Percentiles rank a stretch among this genome's conserved stretches.
These are phyloP conservation scores for Saururus chinensis DNA, from an alignment of 164 flowering plant genomes.

Conservation along the genomic window DNA sequence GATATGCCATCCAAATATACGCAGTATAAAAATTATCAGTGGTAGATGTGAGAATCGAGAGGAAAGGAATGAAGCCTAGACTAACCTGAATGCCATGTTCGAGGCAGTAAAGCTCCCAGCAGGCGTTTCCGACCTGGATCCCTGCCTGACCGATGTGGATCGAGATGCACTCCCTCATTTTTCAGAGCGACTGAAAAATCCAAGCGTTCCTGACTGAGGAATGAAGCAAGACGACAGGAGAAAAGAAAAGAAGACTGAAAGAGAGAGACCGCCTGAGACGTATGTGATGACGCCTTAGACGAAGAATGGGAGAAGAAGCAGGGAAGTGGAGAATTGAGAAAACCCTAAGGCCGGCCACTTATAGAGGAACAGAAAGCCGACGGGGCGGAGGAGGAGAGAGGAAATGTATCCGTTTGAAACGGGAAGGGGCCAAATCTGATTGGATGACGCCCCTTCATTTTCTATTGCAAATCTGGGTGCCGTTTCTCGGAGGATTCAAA, in stretches of 20 bases:
- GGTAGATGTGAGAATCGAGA: too few relatives aligned
- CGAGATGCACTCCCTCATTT: constrained; percentile 61
- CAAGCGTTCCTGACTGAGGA: too few relatives aligned
- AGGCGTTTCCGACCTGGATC: constrained; percentile 60
- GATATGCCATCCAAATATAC: too few relatives aligned
- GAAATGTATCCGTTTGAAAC: constrained; percentile 6
- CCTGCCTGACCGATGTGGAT: constrained; percentile 64
- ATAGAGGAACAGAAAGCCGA: too few relatives aligned
- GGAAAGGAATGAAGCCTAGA: neutral
- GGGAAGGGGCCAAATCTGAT: neutral
- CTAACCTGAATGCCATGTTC: constrained; percentile 52
- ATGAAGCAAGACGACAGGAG: too few relatives aligned
- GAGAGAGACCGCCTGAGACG: constrained; percentile 4
- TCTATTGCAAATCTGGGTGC: neutral
- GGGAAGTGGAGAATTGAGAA: neutral
- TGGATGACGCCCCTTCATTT: neutral
- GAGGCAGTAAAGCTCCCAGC: constrained; percentile 64
- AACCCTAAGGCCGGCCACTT: neutral
- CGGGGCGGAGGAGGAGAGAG: neutral
- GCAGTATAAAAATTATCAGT: too few relatives aligned
- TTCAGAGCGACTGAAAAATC: neutral
- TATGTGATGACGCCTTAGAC: constrained; percentile 12
- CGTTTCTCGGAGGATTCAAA: neutral
- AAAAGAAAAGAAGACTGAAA: neutral
- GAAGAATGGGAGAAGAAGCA: neutral